Base-by-base conservation (phyloP, 768 basidiomycete species). In the Tricholoma saponaceum region DNA sequence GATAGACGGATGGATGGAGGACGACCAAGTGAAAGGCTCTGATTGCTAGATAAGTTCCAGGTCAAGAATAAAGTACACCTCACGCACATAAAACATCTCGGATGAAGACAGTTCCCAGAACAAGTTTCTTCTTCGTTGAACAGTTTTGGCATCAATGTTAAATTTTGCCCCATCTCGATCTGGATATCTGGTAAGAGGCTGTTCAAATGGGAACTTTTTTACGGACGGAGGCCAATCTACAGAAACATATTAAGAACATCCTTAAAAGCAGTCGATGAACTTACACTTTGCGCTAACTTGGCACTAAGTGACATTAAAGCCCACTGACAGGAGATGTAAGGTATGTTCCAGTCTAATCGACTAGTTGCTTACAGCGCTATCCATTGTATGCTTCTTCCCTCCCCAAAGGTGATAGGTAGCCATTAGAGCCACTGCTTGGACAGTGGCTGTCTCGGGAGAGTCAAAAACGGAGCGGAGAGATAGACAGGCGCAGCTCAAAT, bases 161-260 rank as follows among this genome's bases (percentile, higher is more conserved):
- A 87, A 90, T 51, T 81, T 76, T 18, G 84, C 80, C 58, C 85
- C 83, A 62, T 90, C 89, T 23, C 89, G 84, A 72, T 90, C 88
- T 90, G 52, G 55, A n/a, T 20, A 59, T 59, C 58, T 16, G 23
- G 18, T 16, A 57, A 53, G 51, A 35, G 5, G 32, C 57, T 53
- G 44, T 14, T 18, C 20, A 9, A 33, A n/a, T 22, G n/a, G 14
- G 6, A 9, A 32, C 12, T 22, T 9, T 4, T 33, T 35, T 30
- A 74, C 83, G 61, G 67, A 85, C 84, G 84, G 52, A 86, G 72
- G 4, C 84, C 84, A 60, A 85, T 74, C 84, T 86, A 56, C 20
- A 55, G 54, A 53, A 43, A 43, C 55, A 12, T 53, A 5, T 23
- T 25, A 9, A 53, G 18, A 18, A 20, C 39, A 23, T n/a, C 25